Evolutionary conservation across 2,329 filamentous ascomycete genomes (phyloP).

Genomic region (Beauveria varroae): DNA sequence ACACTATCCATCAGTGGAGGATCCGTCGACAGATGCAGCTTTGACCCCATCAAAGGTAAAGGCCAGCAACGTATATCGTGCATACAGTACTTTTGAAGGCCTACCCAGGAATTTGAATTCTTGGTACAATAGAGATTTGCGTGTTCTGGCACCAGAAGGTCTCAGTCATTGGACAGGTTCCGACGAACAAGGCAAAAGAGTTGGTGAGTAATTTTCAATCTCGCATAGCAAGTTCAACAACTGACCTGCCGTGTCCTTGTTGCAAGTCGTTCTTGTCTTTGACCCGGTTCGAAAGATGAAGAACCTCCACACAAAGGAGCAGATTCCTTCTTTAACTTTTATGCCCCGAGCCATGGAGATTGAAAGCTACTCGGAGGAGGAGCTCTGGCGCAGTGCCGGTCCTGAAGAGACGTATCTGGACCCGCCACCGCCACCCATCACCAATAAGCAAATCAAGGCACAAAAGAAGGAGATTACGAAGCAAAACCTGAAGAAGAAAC

Average conservation of each 20-base stretch:
- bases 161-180: constrained; percentile 18
- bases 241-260: neutral
- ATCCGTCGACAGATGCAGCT: neutral
- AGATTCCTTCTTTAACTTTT: constrained; percentile 19
- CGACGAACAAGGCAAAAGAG: constrained; percentile 17
- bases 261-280: constrained; percentile 18
- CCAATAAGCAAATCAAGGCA: constrained; percentile 13
- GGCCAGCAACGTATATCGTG: constrained; percentile 20
- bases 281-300: constrained; percentile 19
- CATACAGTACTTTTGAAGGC: constrained; percentile 21
- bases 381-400: constrained; percentile 19
- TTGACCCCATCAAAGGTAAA: constrained; percentile 14
- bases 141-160: constrained; percentile 22
- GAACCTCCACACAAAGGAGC: constrained; percentile 16
- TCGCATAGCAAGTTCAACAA: too few species aligned
- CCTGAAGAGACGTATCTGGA: constrained; percentile 21
- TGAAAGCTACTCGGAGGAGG: constrained; percentile 22
- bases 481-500: constrained; percentile 10
- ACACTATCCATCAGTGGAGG: neutral
- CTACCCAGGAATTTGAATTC: constrained; percentile 17
- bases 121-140: constrained; percentile 21
- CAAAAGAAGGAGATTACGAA: constrained; percentile 14
- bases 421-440: constrained; percentile 17
- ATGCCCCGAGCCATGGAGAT: constrained; percentile 23
- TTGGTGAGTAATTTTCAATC: constrained; percentile 12